phyloP scores from a whole-genome alignment of 164 flowering plant genomes.

The Tetracentron sinense region DNA sequence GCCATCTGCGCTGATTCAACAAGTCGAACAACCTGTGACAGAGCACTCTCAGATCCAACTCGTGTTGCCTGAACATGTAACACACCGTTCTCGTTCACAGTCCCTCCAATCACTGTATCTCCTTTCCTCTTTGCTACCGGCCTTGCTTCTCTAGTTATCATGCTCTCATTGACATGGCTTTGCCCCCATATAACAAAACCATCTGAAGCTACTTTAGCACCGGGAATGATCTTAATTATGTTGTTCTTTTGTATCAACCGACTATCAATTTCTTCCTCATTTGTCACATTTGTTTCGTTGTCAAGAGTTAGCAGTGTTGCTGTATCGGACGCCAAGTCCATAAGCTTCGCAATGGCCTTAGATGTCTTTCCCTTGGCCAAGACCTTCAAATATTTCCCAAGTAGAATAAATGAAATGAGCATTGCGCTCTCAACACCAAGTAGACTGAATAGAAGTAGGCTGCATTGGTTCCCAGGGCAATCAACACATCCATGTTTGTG shows the following conservation, averaged over 20 bases:
- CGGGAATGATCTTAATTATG: slow-evolving; percentile 69
- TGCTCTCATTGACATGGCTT: slow-evolving; percentile 94
- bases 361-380: slow-evolving; percentile 90
- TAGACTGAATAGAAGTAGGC: slow-evolving; percentile 93
- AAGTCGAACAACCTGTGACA: slow-evolving; percentile 79
- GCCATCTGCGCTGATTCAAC: slow-evolving; percentile 97
- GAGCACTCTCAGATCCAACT: slow-evolving; percentile 88
- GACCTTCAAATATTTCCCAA: slow-evolving; percentile 84
- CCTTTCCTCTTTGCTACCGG: slow-evolving; percentile 78
- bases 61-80: slow-evolving; percentile 68
- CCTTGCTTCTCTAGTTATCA: slow-evolving; percentile 87
- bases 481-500: slow-evolving; percentile 92
- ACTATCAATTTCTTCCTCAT: slow-evolving; percentile 73
- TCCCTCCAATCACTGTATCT: slow-evolving; percentile 87
- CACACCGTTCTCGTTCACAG: slow-evolving; percentile 84
- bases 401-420: slow-evolving; percentile 85
- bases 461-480: slow-evolving; percentile 88
- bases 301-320: slow-evolving; percentile 62
- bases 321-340: slow-evolving; percentile 75
- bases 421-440: slow-evolving; percentile 60
- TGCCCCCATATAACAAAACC: slow-evolving; percentile 82
- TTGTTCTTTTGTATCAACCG: slow-evolving; percentile 76
- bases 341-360: slow-evolving; percentile 85
- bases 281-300: slow-evolving; percentile 49
- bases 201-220: slow-evolving; percentile 86